Percentiles rank a stretch among this genome's conserved stretches.
phyloP scores from a whole-genome alignment of 805 yeast genomes.

The Pichia pseudocactophila region DNA sequence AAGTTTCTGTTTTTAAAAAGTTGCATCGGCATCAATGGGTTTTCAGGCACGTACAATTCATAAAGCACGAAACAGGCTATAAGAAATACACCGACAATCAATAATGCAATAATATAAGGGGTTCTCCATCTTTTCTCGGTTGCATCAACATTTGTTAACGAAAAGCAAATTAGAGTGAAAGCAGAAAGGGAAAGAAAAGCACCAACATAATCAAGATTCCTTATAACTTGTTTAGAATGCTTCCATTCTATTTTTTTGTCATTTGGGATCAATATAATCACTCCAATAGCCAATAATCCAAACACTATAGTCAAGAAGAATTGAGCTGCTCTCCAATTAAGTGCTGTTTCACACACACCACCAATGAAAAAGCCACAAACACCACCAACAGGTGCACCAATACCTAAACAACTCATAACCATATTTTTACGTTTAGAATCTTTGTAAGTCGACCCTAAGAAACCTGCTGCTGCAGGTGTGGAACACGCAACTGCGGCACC shows the following conservation, averaged over 20 bases:
- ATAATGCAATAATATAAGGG: constrained; percentile 35
- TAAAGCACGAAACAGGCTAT: constrained; percentile 28
- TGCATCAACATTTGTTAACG: constrained; percentile 36
- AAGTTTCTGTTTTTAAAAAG: constrained; percentile 34
- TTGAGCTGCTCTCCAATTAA: constrained; percentile 36
- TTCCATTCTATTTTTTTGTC: constrained; percentile 26
- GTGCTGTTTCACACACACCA: constrained; percentile 33
- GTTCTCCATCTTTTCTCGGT: constrained; percentile 37
- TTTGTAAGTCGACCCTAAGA: constrained; percentile 33
- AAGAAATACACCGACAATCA: constrained; percentile 32
- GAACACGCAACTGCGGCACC: constrained; percentile 37
- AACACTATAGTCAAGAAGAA: constrained; percentile 34
- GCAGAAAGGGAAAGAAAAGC: constrained; percentile 33
- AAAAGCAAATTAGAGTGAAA: constrained; percentile 33
- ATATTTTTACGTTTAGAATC: constrained; percentile 33
- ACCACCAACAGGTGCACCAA: constrained; percentile 42
- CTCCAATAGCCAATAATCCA: constrained; percentile 17
- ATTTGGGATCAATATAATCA: constrained; percentile 27
- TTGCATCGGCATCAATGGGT: constrained; percentile 41
- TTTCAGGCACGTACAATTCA: constrained; percentile 31
- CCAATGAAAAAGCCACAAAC: constrained; percentile 35
- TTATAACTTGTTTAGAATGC: constrained; percentile 20
- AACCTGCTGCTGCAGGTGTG: constrained; percentile 41
- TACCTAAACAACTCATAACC: constrained; percentile 34
- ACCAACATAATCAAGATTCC: constrained; percentile 34